Evolutionary conservation across 768 basidiomycete genomes (phyloP).

Genomic region (Mycena venus): DNA sequence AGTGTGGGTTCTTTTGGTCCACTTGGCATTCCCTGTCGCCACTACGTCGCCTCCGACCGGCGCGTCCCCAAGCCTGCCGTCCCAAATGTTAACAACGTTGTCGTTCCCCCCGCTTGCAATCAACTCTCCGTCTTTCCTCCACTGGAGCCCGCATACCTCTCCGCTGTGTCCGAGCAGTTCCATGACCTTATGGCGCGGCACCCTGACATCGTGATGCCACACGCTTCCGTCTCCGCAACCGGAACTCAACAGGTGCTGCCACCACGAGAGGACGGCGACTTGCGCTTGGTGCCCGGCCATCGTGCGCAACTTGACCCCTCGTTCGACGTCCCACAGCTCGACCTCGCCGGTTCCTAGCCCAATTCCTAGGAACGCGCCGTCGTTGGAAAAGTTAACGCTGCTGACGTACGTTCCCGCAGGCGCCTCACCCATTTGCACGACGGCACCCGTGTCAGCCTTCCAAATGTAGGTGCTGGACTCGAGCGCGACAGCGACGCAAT

Average conservation of each 20-base stretch:
- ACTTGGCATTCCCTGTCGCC: constrained; percentile 77
- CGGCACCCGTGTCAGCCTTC: constrained; percentile 91
- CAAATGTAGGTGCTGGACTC: constrained; percentile 92
- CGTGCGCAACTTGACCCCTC: constrained; percentile 84
- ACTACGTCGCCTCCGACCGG: constrained; percentile 48
- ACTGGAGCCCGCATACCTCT: constrained; percentile 93
- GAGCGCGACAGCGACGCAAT: constrained; percentile 91
- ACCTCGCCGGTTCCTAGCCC: constrained; percentile 88
- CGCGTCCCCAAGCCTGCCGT: constrained; percentile 79
- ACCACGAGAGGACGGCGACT: constrained; percentile 89
- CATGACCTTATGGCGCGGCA: constrained; percentile 89
- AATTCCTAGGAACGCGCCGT: constrained; percentile 85
- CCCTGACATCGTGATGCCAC: constrained; percentile 95
- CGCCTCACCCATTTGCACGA: constrained; percentile 82
- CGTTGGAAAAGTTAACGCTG: constrained; percentile 83
- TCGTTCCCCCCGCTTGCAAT: constrained; percentile 97
- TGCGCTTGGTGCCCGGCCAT: constrained; percentile 92
- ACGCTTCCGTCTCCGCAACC: constrained; percentile 96
- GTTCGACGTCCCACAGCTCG: constrained; percentile 95
- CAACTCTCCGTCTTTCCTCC: constrained; percentile 89
- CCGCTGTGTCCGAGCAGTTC: constrained; percentile 92
- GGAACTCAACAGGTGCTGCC: constrained; percentile 85
- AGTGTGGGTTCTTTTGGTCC: constrained; percentile 93
- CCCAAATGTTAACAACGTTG: constrained; percentile 99
- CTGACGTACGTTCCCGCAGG: constrained; percentile 84